These are phyloP conservation scores for Macrophomina phaseolina DNA, from an alignment of 2,329 filamentous ascomycete species.

Conservation along the genomic window DNA sequence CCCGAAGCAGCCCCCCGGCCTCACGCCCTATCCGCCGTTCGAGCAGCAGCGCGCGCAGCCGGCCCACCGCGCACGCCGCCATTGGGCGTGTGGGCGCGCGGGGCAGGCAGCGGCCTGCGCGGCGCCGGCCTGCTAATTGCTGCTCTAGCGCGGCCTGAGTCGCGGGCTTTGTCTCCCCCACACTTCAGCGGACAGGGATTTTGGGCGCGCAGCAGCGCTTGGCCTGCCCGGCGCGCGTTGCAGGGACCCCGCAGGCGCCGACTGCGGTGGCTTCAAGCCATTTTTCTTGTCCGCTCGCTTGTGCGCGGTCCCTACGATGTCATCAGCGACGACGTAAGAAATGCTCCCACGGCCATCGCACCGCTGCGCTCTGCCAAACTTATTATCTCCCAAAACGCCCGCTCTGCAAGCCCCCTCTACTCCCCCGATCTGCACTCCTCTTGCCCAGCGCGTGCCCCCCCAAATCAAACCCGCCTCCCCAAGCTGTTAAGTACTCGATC, in stretches of 20 bases:
- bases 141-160: slow-evolving; percentile 25
- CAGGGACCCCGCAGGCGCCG: slow-evolving; percentile 27
- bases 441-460: slow-evolving; percentile 17
- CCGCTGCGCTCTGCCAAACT: slow-evolving; percentile 21
- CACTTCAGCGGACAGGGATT: slow-evolving; percentile 23
- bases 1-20: slow-evolving; percentile 9
- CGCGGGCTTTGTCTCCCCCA: slow-evolving; percentile 27
- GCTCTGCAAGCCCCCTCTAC: slow-evolving; percentile 20
- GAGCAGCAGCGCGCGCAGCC: slow-evolving; percentile 7
- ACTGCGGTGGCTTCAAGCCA: slow-evolving; percentile 27
- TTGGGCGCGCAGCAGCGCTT: slow-evolving; percentile 25
- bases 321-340: slow-evolving; percentile 28
- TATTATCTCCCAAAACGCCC: slow-evolving; percentile 27
- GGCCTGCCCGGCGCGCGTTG: slow-evolving; percentile 19
- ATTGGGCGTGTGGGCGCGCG: slow-evolving; percentile 15
- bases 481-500: slow-evolving; percentile 23
- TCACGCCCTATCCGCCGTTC: slow-evolving; percentile 22
- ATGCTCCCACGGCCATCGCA: slow-evolving; percentile 25
- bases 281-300: slow-evolving; percentile 26
- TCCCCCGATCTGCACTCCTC: slow-evolving; percentile 28
- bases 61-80: slow-evolving; percentile 20
- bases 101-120: background rate
- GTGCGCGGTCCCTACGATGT: slow-evolving; percentile 27
- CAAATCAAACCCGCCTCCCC: slow-evolving; percentile 17
- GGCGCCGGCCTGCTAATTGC: slow-evolving; percentile 16